A percentile compares a stretch with the other conserved stretches of the same genome.
These are phyloP conservation scores for Vachellia collinsii DNA, from an alignment of 306 rosid genomes.

Conservation along the genomic window DNA sequence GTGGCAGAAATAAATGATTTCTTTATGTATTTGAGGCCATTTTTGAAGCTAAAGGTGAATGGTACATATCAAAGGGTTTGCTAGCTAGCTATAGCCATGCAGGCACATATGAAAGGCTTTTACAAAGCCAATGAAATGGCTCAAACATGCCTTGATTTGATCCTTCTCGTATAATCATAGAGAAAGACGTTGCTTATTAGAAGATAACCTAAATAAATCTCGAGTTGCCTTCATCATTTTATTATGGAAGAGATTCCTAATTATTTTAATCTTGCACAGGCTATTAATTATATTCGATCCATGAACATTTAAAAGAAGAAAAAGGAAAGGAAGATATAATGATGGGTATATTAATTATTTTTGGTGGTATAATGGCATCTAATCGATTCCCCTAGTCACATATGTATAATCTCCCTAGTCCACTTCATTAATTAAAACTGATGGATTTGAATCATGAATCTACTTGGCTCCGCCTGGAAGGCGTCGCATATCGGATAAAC, in stretches of 20 bases:
- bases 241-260: background rate
- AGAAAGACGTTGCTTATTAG: background rate
- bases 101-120: background rate
- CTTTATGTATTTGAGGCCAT: background rate
- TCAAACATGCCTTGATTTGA: background rate
- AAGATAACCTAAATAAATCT: slow-evolving; percentile 8
- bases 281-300: background rate
- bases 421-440: background rate
- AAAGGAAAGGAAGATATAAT: background rate
- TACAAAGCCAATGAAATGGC: background rate
- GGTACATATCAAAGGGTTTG: background rate
- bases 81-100: background rate
- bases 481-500: background rate
- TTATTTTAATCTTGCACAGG: background rate
- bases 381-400: background rate
- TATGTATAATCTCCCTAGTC: background rate
- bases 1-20: background rate
- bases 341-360: background rate
- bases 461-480: background rate
- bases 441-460: too few species aligned
- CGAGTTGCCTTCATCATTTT: background rate
- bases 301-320: background rate
- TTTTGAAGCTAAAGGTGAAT: background rate
- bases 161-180: background rate
- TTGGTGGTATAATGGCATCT: too few species aligned